Base-by-base conservation (phyloP, 768 basidiomycete genomes). In the Mycena latifolia region DNA sequence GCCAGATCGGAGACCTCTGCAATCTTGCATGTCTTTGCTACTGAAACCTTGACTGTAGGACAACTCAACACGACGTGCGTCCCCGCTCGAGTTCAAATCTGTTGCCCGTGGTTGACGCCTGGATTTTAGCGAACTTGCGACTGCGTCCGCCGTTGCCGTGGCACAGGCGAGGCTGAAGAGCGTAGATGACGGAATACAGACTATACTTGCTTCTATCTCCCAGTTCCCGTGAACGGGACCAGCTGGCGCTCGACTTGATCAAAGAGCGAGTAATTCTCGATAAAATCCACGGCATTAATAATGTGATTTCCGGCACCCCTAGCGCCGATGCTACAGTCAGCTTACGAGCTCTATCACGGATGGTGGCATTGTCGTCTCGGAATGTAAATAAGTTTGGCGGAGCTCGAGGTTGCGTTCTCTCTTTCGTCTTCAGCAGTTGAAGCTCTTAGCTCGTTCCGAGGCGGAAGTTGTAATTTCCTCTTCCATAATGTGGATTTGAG, bases 151-250 rank as follows among this genome's bases (percentile, higher is more conserved):
- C 2, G 72, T 74, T 17, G 63, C 59, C 14, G 55, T 69, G 6
- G 77, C 76, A 0, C 64, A 67, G 12, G 51, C 65, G 5, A 74
- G 74, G 3, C 67, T 78, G 50, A 47, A 57, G 2, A 69, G 70
- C 35, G 72, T 76, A 1, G 69, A 73, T 47, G 63, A 48, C n/a
- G 77, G 60, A 5, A 72, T 77, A 41, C 71, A 63, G 18, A 59
- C 53, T 33, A 78, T 78, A 35, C 75, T 76, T 4, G 60, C 51
- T 33, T 67, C 72, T 12, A 51, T 75, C 11, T 37, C 76, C 72
- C 3, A 61, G 66, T 24, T 71, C 70, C 22, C 75, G 77, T 58
- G 69, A 69, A 15, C 71, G 72, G 12, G 75, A 74, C 2, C 60
- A 64, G 68, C 45, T 56, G 9, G 75, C 74, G 22, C 71, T 78